phyloP scores from a whole-genome alignment of 2,329 filamentous ascomycete genomes.

The Botrytis hyacinthi region DNA sequence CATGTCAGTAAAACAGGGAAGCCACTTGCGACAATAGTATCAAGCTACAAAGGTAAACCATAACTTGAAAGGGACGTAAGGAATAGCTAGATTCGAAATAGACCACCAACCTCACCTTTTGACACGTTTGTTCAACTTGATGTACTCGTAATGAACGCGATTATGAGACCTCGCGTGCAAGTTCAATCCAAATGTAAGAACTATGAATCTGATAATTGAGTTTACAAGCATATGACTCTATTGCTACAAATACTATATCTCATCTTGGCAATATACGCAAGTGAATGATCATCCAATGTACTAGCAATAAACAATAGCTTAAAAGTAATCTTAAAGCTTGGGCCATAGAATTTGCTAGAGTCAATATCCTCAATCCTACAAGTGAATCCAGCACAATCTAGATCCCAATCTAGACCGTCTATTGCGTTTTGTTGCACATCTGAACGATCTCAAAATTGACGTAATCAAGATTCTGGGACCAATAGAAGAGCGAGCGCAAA shows the following conservation, averaged over 20 bases:
- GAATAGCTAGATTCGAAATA: not conserved
- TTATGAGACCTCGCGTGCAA: too few relatives aligned
- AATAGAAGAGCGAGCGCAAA: not conserved
- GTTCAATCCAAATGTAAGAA: not conserved
- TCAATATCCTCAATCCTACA: not conserved
- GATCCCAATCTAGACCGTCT: not conserved
- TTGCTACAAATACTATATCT: too few relatives aligned
- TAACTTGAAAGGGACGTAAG: accelerated
- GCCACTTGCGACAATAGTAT: not conserved
- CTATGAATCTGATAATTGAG: not conserved
- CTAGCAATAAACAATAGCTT: not conserved
- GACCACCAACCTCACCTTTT: not conserved
- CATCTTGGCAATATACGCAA: not conserved
- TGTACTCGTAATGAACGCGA: too few relatives aligned
- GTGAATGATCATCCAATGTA: not conserved
- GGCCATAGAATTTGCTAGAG: not conserved
- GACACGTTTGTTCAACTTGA: not conserved
- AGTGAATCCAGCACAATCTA: not conserved
- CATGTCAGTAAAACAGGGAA: accelerated
- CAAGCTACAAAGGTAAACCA: not conserved
- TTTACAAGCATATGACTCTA: accelerated
- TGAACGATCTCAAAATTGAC: not conserved
- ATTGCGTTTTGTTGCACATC: not conserved
- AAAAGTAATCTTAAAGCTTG: not conserved
- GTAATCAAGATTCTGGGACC: not conserved